Percentiles rank a stretch among this genome's conserved stretches.
These are phyloP conservation scores for Coccomyxa sp. DNA, from an alignment of 139 green algal species.

Conservation along the genomic window DNA sequence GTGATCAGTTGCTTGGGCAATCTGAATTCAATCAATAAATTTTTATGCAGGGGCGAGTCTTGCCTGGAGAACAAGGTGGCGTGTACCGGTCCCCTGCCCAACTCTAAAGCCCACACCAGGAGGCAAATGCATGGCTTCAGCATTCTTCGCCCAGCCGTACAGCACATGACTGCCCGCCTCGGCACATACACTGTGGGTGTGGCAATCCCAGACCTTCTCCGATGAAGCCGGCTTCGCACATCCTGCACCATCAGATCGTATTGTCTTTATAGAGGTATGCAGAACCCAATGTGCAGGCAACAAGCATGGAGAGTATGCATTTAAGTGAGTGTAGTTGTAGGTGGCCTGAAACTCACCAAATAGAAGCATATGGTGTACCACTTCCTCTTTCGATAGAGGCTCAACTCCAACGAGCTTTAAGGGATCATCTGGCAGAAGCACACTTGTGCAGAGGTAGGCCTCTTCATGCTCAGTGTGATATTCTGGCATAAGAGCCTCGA, in stretches of 20 bases:
- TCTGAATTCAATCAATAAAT: background rate
- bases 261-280: background rate
- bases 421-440: constrained; percentile 41
- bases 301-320: background rate
- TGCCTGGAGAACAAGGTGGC: constrained; percentile 69
- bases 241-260: constrained; percentile 29
- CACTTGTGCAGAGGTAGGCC: constrained; percentile 59
- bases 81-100: constrained; percentile 41
- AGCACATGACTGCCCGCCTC: constrained; percentile 26
- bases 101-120: constrained; percentile 66
- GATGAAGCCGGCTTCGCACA: constrained; percentile 32
- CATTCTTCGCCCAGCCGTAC: constrained; percentile 85
- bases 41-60: background rate
- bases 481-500: constrained; percentile 34
- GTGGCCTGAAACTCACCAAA: constrained; percentile 53
- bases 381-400: constrained; percentile 50
- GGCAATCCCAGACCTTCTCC: constrained; percentile 55
- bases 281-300: background rate
- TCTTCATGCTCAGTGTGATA: constrained; percentile 21
- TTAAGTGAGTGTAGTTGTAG: background rate
- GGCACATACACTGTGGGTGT: constrained; percentile 32
- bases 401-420: constrained; percentile 65
- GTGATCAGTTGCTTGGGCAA: background rate
- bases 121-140: constrained; percentile 58
- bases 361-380: constrained; percentile 90